Percentiles rank a stretch among this genome's conserved stretches.
Evolutionary conservation across 75 land plant genomes (phyloP).

Genomic region (Cryptomeria japonica): DNA sequence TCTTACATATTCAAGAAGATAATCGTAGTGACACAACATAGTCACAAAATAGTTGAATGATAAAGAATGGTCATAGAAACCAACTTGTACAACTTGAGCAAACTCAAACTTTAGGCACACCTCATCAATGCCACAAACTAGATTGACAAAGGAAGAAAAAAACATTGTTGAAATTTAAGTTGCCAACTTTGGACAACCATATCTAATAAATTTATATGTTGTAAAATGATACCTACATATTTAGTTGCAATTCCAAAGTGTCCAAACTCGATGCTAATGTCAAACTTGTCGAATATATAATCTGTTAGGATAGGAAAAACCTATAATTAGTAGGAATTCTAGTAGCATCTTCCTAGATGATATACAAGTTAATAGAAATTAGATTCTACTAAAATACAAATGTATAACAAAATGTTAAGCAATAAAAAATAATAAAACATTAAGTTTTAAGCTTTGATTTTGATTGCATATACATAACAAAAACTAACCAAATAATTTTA

Average conservation of each 20-base stretch:
- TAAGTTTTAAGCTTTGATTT: not conserved
- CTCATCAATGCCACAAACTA: not conserved
- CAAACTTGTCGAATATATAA: slow-evolving; percentile 90
- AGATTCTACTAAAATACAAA: not conserved
- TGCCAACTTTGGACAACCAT: not conserved
- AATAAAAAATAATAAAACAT: not conserved
- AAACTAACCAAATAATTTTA: not conserved
- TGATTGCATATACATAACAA: not conserved
- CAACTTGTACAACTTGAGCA: slow-evolving; percentile 63
- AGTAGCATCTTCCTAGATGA: no score
- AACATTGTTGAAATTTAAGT: not conserved
- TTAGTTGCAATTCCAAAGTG: slow-evolving; percentile 93
- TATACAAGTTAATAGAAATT: not conserved
- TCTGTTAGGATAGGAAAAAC: slow-evolving; percentile 42
- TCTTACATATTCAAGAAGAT: no score
- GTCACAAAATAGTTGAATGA: no score
- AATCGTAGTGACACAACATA: no score
- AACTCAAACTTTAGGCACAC: not conserved
- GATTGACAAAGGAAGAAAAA: not conserved
- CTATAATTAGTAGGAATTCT: not conserved
- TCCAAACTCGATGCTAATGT: slow-evolving; percentile 95
- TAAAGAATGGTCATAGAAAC: no score
- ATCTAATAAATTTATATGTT: not conserved
- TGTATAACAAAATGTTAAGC: not conserved
- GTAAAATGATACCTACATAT: slow-evolving; percentile 57